Conservation (phyloP, 2,329 filamentous ascomycete genomes). For the Exophiala xenobiotica region DNA sequence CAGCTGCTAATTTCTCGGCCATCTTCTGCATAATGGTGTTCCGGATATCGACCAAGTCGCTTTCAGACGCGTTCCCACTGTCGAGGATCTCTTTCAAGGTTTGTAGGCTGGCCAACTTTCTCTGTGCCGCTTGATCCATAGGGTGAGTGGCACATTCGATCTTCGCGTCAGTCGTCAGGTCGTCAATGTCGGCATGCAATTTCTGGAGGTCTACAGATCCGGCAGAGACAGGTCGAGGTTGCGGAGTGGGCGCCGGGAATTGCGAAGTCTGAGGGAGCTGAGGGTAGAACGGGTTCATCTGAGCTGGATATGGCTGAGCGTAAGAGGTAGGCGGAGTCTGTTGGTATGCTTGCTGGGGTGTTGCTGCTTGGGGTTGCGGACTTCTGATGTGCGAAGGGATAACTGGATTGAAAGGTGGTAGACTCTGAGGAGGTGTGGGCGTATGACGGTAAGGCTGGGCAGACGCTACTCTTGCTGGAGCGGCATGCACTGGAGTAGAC, state of each 20-base stretch:
- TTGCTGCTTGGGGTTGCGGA: constrained; percentile 14
- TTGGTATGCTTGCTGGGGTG: constrained; percentile 33
- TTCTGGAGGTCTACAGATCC: constrained; percentile 59
- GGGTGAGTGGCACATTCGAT: constrained; percentile 32
- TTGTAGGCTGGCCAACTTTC: constrained; percentile 30
- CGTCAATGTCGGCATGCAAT: constrained; percentile 69
- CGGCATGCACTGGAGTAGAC: constrained; percentile 40
- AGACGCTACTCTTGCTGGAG: constrained; percentile 51
- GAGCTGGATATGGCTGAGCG: constrained; percentile 9
- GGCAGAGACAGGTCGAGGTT: constrained; percentile 35
- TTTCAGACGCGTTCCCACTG: constrained; percentile 25
- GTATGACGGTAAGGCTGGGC: constrained; percentile 47
- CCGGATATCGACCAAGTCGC: constrained; percentile 28
- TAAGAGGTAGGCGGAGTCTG: constrained; percentile 30
- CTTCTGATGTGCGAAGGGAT: constrained; percentile 20
- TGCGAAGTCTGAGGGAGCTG: constrained; percentile 32
- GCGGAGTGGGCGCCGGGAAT: constrained; percentile 34
- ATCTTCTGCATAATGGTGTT: constrained; percentile 29
- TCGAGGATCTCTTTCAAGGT: constrained; percentile 32
- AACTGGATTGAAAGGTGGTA: constrained; percentile 13
- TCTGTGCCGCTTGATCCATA: constrained; percentile 27
- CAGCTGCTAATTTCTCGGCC: constrained; percentile 49
- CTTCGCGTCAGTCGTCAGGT: constrained; percentile 31
- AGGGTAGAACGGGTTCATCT: constrained; percentile 17
- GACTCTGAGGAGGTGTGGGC: constrained; percentile 29